Evolutionary conservation across 1,284 basidiomycete genomes (phyloP), one percentile per base, ranked within the genome.

Genomic region (Cronartium quercuum): DNA sequence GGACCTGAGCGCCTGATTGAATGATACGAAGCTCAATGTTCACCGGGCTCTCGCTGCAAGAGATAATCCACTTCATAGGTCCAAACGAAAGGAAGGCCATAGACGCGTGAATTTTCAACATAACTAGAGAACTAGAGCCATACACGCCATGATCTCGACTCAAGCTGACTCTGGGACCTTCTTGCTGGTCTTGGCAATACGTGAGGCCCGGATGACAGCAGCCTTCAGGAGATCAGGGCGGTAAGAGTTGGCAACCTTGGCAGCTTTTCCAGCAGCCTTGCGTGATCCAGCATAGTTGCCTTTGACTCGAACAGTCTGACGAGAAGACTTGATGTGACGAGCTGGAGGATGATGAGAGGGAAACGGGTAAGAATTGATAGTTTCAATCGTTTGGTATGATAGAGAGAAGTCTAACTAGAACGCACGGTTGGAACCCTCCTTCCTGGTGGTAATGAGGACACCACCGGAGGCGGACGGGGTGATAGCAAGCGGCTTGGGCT

Each of bases 401-500:
- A 15, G 4, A 9, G 35, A 57, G 21, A 38, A 68, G n/a, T 15
- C 15, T 10, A 12, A 63, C 10, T n/a, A 34, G 37, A 6, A 71
- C 68, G 2, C 21, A 71, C 61, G 68, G 61, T 71, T 64, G 41
- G 68, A 60, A 3, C 57, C 44, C 18, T 44, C 68, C n/a, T 63
- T 71, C 47, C 60, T 61, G 15, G 68, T 71, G 42, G 61, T 57
- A 38, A 63, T 42, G 24, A 71, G 61, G 38, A 71, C 68, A 55
- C 68, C 68, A 44, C 68, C 68, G n/a, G 58, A 37, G 10, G 68
- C 44, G 12, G 68, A 40, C 15, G 61, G 24, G 15, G 68, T 64
- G 24, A 71, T 62, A 10, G 60, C 4, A 24, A 71, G 35, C 10
- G 68, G 68, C 88, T 91, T 92, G 79, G 84, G 77, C 86, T 94